Base-by-base conservation (phyloP, 2,329 filamentous ascomycete genomes). In the Pseudopyricularia javanii region DNA sequence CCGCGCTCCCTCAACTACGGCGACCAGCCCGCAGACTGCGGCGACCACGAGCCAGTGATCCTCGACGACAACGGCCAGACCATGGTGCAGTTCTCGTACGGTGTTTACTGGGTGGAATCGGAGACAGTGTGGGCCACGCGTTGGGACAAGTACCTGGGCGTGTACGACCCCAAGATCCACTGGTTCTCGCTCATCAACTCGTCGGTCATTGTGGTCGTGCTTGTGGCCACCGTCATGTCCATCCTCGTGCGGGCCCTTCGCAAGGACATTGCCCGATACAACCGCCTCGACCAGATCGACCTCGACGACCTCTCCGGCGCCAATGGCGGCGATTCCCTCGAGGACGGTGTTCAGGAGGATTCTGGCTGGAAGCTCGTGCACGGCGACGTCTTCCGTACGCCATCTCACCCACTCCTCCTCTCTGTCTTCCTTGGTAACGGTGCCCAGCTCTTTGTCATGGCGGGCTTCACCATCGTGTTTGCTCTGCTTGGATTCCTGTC, bases 131-230 rank as follows among this genome's bases (percentile, higher is more conserved):
- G 95, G 85, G 93, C 93, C 28, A 98, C 93, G 12, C 82, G 93
- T 58, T 98, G 93, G 93, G 93, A 98, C 75, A 97, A 95, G 70
- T 97, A 97, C 66, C 78, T 98, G 34, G 91, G 97, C 63, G 91
- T 98, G 30, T 94, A 91, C 64, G 91, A 97, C 67, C 91, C 93
- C 51, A 94, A 93, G 74, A 97, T 98, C 61, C 93, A 98, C 68
- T 98, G 93, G 93, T 95, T 97, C 73, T 96, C 91, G 55, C 82
- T 98, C 50, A 87, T 97, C 70, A 95, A 95, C 69, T 96, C 91
- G 34, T 88, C 93, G 50, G 83, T 97, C 47, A 95, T 98, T 56
- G 91, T 98, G 50, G 78, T 95, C 49, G 93, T 97, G 69, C 75
- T 97, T 40, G 84, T 91, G 34, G 80, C 90, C 47, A 95, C 93